Conservation (phyloP, 768 basidiomycete genomes). For the Rhizopogon vesiculosus region DNA sequence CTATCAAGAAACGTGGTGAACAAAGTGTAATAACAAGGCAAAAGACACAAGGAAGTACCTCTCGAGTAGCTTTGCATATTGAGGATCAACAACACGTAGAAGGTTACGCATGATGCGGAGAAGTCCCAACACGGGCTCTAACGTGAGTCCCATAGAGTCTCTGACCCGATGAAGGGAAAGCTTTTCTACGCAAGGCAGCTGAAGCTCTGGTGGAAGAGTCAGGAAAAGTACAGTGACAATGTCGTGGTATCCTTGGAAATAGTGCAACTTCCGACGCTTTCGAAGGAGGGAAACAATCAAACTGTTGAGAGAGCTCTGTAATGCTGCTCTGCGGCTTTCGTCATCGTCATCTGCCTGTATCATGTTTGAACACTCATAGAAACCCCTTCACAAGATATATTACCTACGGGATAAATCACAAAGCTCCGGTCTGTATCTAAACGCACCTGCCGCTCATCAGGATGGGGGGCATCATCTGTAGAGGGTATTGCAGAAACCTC, state of each 20-base stretch:
- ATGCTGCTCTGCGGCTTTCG: constrained; percentile 24
- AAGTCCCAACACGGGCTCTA: constrained; percentile 83
- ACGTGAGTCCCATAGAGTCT: constrained; percentile 82
- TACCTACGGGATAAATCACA: constrained; percentile 88
- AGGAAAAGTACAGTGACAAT: constrained; percentile 82
- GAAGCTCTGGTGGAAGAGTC: constrained; percentile 60
- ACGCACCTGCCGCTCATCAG: constrained; percentile 82
- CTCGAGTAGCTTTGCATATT: constrained; percentile 65
- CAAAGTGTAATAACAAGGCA: not conserved
- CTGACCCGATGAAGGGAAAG: constrained; percentile 69
- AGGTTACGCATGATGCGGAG: constrained; percentile 71
- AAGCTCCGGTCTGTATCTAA: constrained; percentile 93
- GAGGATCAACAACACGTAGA: constrained; percentile 64
- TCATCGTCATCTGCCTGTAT: constrained; percentile 2
- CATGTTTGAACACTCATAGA: constrained; percentile 11
- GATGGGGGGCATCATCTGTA: constrained; percentile 35
- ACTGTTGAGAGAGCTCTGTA: constrained; percentile 63
- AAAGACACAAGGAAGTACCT: constrained; percentile 34
- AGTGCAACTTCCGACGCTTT: constrained; percentile 64
- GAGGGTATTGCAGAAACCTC: constrained; percentile 15
- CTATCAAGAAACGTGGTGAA: constrained; percentile 28
- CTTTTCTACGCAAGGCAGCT: constrained; percentile 59
- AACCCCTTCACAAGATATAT: constrained; percentile 8
- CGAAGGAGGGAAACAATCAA: constrained; percentile 76
- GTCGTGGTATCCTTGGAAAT: constrained; percentile 94